Evolutionary conservation across 1,284 basidiomycete genomes (phyloP), one percentile per base, ranked within the genome.

Genomic region (Neonothopanus nambi): DNA sequence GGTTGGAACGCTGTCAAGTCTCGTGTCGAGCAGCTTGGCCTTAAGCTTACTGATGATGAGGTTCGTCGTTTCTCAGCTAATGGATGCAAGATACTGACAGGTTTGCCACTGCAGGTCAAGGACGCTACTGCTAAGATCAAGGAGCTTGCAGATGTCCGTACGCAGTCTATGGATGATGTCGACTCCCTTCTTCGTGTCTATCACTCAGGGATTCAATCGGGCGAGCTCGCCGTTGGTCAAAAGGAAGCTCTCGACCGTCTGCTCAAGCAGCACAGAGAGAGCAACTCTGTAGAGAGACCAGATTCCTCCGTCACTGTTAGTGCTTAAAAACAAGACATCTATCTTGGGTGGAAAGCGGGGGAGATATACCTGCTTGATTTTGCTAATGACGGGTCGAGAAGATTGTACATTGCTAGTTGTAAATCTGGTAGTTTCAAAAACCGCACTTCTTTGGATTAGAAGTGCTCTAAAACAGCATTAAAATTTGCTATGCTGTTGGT

Each of bases 1-100:
- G 95, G 95, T 46, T 98, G 95, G 95, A 98, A 98, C 69, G 95
- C 95, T 38, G 95, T 99, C 85, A 99, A 98, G 85, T 95, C 91
- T 59, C 92, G 97, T 71, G 95, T 97, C 24, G 95, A 99, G 77
- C 97, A 98, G 72, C 86, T 99, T 48, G 91, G 92, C 57, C 82
- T 99, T 52, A 78, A 74, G 58, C 79, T 95, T 55, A 88, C 83
- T n/a, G 93, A 95, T 64, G 92, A 89, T 11, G 86, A 93, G 81
- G 85, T 89, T 60, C 56, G 68, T 33, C 13, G 30, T 63, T n/a
- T 7, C 28, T 44, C 45, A 30, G 11, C 20, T 18, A 1, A 13
- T 15, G 23, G 5, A 33, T 28, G 26, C 9, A 12, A 41, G 35
- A 15, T 55, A 45, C 40, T 33, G 20, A 7, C 21, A 21, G 45